A percentile compares a stretch with the other conserved stretches of the same genome.
Conservation (phyloP, 108 stramenopile genomes). For the Conticribra guillardii region DNA sequence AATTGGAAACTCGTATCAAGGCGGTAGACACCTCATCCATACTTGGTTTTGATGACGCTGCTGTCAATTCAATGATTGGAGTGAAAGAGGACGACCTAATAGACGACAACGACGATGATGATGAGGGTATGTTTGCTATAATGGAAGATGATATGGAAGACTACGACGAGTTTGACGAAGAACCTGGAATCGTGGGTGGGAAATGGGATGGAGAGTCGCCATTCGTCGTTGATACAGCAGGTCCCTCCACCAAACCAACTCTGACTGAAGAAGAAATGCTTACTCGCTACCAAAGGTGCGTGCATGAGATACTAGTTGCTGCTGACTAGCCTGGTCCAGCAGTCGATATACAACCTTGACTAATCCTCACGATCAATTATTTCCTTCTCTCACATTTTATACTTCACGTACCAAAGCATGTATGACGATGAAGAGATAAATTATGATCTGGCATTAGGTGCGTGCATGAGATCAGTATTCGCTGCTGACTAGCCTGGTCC, state of each 20-base stretch:
- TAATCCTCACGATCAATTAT: too few relatives aligned
- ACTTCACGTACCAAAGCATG: conserved; percentile 70
- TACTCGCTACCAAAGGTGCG: conserved; percentile 63
- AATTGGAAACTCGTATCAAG: conserved; percentile 35
- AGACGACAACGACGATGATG: conserved; percentile 26
- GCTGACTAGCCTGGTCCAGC: too few relatives aligned
- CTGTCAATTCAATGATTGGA: conserved; percentile 6
- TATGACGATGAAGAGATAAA: conserved; percentile 78
- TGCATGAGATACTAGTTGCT: too few relatives aligned
- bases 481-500: too few relatives aligned
- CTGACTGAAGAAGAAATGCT: conserved; percentile 63
- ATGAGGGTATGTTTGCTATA: conserved; percentile 43
- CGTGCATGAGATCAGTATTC: neutral
- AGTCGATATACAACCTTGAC: too few relatives aligned
- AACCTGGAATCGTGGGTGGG: conserved; percentile 20
- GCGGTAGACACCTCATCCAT: conserved; percentile 22
- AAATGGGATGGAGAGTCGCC: conserved; percentile 76
- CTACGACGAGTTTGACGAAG: conserved; percentile 54
- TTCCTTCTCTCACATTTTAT: too few relatives aligned
- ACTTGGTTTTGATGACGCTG: conserved; percentile 15
- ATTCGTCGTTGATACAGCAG: conserved; percentile 42
- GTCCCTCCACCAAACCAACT: conserved; percentile 42
- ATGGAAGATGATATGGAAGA: conserved; percentile 49
- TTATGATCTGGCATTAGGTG: conserved; percentile 49
- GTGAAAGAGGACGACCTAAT: too few relatives aligned